A percentile compares a stretch with the other conserved stretches of the same genome.
Conservation (phyloP, 768 basidiomycete species). For the Lentinula sp. region DNA sequence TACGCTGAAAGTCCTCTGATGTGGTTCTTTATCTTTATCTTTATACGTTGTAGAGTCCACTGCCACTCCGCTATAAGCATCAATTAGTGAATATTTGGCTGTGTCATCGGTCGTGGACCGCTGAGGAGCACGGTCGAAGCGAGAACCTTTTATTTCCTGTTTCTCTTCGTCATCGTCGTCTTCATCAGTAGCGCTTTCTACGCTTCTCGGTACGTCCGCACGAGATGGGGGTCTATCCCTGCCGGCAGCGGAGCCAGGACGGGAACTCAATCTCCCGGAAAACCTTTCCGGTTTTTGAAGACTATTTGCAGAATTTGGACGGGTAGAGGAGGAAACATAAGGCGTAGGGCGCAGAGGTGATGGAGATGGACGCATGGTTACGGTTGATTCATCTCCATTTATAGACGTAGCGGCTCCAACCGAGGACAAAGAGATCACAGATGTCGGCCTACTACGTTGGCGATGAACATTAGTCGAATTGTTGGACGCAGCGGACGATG, state of each 20-base stretch:
- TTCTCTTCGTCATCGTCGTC: slow-evolving; percentile 49
- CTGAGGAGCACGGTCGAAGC: slow-evolving; percentile 12
- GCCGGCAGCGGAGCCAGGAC: slow-evolving; percentile 17
- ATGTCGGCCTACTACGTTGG: slow-evolving; percentile 6
- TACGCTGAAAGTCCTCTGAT: slow-evolving; percentile 1
- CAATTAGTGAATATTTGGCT: background rate
- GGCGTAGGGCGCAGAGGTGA: slow-evolving; percentile 15
- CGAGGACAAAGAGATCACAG: slow-evolving; percentile 30
- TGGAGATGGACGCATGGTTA: slow-evolving; percentile 34
- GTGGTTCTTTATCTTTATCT: background rate
- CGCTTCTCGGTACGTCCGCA: slow-evolving; percentile 64
- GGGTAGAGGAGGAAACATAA: background rate
- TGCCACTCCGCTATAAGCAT: slow-evolving; percentile 1
- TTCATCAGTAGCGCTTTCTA: slow-evolving; percentile 73
- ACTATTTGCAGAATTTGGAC: slow-evolving; percentile 18
- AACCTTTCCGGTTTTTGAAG: background rate
- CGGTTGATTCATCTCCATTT: slow-evolving; percentile 33
- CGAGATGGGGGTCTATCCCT: slow-evolving; percentile 49
- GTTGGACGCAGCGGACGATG: background rate
- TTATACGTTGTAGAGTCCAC: background rate
- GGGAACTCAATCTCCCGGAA: background rate
- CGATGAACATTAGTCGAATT: background rate
- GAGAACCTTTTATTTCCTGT: slow-evolving; percentile 8
- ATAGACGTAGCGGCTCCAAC: slow-evolving; percentile 20
- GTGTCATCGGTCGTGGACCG: background rate